These are phyloP conservation scores for Buxus sempervirens DNA, from an alignment of 164 flowering plant species.

Conservation along the genomic window DNA sequence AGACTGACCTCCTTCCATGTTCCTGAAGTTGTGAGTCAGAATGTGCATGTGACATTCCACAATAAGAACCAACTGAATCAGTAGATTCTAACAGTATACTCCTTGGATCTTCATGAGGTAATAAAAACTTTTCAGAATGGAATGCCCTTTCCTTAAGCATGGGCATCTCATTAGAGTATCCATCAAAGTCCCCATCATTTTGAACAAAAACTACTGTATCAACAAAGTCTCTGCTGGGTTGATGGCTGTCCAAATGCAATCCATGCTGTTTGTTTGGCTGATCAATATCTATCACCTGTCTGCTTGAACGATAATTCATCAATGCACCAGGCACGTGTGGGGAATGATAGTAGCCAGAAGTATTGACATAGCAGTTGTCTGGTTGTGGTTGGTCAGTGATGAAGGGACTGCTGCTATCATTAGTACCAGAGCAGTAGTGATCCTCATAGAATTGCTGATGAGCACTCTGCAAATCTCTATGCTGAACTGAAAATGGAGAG, in stretches of 20 bases:
- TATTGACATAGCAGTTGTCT: constrained; percentile 20
- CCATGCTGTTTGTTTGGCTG: constrained; percentile 16
- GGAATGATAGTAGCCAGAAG: constrained; percentile 14
- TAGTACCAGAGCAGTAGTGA: constrained; percentile 20
- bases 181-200: constrained; percentile 25
- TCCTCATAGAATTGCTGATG: constrained; percentile 26
- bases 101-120: constrained; percentile 27
- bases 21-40: constrained; percentile 57
- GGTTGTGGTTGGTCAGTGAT: constrained; percentile 16
- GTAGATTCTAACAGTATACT: constrained; percentile 20
- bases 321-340: constrained; percentile 20
- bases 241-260: constrained; percentile 23
- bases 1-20: constrained; percentile 12
- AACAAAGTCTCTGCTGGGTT: constrained; percentile 26
- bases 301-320: constrained; percentile 20
- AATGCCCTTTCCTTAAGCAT: constrained; percentile 31
- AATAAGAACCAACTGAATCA: constrained; percentile 26
- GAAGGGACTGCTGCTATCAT: constrained; percentile 21
- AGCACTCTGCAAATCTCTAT: constrained; percentile 15
- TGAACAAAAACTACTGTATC: constrained; percentile 24
- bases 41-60: constrained; percentile 45
- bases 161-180: constrained; percentile 23
- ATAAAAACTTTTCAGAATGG: constrained; percentile 33
- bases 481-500: constrained; percentile 32
- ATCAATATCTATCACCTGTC: constrained; percentile 21